Evolutionary conservation across 441 rosid species (phyloP), one percentile per base, ranked within the genome.

Genomic region (Gossypium schwendimanii): DNA sequence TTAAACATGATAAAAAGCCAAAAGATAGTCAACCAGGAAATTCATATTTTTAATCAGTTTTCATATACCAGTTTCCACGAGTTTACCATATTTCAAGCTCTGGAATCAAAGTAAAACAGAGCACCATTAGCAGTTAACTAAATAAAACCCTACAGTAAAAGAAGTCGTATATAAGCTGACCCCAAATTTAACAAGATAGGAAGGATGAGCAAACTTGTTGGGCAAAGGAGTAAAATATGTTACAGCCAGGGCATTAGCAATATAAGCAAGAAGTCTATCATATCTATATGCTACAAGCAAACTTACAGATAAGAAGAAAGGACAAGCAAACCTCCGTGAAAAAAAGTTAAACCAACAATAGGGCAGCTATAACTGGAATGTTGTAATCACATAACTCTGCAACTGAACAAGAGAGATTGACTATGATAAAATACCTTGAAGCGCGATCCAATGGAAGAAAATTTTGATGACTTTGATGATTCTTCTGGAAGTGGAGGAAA

Each of bases 391-490:
- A 53, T 11, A 53, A 18, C 50, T 20, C 14, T 53, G 49, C 33
- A 18, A 33, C 47, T 33, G 20, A 54, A 18, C 9, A 53, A 54
- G 62, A 69, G 49, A 12, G 23, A 15, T 53, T 50, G 49, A 33
- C 33, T 33, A 33, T 1, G 33, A 69, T 33, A 18, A 28, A 39
- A 26, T 83, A 94, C 99, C 98, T 96, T 94, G 84, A 96, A 96
- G 69, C 98, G 93, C 60, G 99, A 85, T 71, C 99, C 99, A 50
- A 96, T 94, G 77, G 99, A 96, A 80, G 99, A 96, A 86, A 96
- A 96, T 75, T 94, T 94, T 72, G 99, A 94, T 75, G 97, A 91
- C 78, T 91, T 96, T 39, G 98, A 96, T 67, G 98, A 81, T 81
- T 96, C 98, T 82, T 89, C 97, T 47, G 95, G 88, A 73, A 87